phyloP scores from a whole-genome alignment of 306 rosid genomes.

The Dalbergia cochinchinensis region DNA sequence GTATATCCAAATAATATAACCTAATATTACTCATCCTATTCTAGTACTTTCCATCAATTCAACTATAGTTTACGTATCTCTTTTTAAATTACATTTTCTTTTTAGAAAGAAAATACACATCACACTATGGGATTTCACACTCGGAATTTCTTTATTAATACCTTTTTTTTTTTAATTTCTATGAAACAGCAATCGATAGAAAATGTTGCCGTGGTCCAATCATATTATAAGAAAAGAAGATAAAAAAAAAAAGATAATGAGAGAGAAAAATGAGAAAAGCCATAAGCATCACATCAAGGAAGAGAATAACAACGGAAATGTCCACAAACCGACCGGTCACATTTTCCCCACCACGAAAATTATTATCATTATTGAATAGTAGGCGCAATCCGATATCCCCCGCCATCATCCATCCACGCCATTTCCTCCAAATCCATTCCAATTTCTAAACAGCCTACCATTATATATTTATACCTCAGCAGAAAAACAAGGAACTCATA shows the following conservation, averaged over 20 bases:
- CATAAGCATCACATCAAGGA: slow-evolving; percentile 40
- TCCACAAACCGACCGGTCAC: background rate
- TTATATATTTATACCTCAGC: background rate
- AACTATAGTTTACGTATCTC: too few relatives aligned
- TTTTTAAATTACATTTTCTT: too few relatives aligned
- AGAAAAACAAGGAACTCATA: background rate
- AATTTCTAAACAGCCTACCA: slow-evolving; percentile 11
- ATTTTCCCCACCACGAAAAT: slow-evolving; percentile 49
- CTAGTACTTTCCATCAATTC: too few relatives aligned
- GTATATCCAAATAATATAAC: too few relatives aligned
- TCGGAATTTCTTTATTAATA: too few relatives aligned
- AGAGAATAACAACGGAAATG: slow-evolving; percentile 28
- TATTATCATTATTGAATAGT: background rate
- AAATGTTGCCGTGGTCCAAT: slow-evolving; percentile 45
- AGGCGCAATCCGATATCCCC: slow-evolving; percentile 34
- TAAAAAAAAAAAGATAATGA: slow-evolving; percentile 35
- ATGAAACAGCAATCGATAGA: too few relatives aligned
- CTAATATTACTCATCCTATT: too few relatives aligned
- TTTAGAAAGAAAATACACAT: too few relatives aligned
- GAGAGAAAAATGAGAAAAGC: slow-evolving; percentile 1
- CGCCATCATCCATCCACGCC: slow-evolving; percentile 48
- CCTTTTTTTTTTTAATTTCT: too few relatives aligned
- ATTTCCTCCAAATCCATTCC: slow-evolving; percentile 45
- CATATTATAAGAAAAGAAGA: background rate
- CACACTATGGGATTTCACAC: too few relatives aligned